These are phyloP conservation scores for Ceratocystis destructans DNA, from an alignment of 2,329 filamentous ascomycete genomes.

Conservation along the genomic window DNA sequence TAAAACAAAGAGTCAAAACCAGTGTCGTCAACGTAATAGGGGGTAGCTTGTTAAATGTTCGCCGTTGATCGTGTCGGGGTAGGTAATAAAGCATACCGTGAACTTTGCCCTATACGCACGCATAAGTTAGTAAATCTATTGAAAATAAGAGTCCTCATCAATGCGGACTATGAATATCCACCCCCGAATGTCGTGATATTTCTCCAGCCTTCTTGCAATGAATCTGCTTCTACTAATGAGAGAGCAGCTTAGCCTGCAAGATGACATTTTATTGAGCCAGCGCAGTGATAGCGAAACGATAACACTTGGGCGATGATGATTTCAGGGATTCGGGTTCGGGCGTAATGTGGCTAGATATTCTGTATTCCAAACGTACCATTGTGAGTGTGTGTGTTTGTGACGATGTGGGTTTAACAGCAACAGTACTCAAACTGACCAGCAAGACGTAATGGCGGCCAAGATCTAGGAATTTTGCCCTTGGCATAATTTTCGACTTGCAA, in stretches of 20 bases:
- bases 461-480: conserved; percentile 13
- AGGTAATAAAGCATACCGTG: conserved; percentile 19
- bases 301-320: background rate
- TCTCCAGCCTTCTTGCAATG: background rate
- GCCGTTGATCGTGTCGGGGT: background rate
- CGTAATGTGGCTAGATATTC: background rate
- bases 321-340: background rate
- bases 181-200: background rate
- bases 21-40: background rate
- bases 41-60: background rate
- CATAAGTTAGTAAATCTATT: conserved; percentile 12
- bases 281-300: background rate
- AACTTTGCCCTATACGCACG: conserved; percentile 19
- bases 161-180: background rate
- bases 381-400: conserved; percentile 16
- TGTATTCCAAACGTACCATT: conserved; percentile 14
- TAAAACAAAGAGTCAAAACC: conserved; percentile 10
- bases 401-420: conserved; percentile 17
- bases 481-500: conserved; percentile 10
- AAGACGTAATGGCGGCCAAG: conserved; percentile 12
- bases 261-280: background rate
- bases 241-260: background rate
- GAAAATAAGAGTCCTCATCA: background rate
- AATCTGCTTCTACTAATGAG: background rate
- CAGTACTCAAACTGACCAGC: conserved; percentile 14